phyloP scores from a whole-genome alignment of 176 grass and related monocot genomes.

The Oryza brachyantha region DNA sequence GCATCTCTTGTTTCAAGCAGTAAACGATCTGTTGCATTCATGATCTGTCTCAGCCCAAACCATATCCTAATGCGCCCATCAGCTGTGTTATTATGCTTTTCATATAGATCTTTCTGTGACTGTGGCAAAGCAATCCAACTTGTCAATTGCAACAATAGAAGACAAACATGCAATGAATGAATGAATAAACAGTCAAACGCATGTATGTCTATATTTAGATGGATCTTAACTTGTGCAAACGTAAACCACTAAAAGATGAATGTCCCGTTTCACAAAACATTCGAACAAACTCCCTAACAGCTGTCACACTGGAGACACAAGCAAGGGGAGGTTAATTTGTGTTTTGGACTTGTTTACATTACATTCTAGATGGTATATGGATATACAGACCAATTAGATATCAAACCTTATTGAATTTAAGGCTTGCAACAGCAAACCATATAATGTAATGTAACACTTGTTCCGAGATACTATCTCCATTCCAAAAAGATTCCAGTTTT shows the following conservation, averaged over 20 bases:
- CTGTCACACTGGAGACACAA: neutral
- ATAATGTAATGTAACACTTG: neutral
- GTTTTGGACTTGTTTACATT: neutral
- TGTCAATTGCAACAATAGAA: conserved; percentile 11
- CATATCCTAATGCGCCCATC: conserved; percentile 88
- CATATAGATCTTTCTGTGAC: conserved; percentile 79
- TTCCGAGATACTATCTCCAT: too few relatives aligned
- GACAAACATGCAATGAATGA: conserved; percentile 5
- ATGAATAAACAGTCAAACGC: conserved; percentile 16
- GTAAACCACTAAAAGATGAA: conserved; percentile 7
- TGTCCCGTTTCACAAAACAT: neutral
- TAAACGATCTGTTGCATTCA: conserved; percentile 82
- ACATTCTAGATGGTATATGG: neutral
- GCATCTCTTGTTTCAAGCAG: conserved; percentile 86
- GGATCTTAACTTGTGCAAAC: conserved; percentile 7
- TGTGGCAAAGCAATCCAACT: conserved; percentile 25
- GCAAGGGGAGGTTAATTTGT: neutral
- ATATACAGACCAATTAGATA: neutral
- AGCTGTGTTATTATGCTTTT: conserved; percentile 83
- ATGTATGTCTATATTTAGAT: neutral
- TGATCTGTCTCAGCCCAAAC: conserved; percentile 97
- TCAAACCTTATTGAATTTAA: neutral
- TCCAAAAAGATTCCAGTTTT: too few relatives aligned
- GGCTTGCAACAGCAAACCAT: neutral
- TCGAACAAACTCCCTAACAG: neutral